Percentiles rank a stretch among this genome's conserved stretches.
Evolutionary conservation across 306 rosid genomes (phyloP).

Genomic region (Dalbergia oliveri): DNA sequence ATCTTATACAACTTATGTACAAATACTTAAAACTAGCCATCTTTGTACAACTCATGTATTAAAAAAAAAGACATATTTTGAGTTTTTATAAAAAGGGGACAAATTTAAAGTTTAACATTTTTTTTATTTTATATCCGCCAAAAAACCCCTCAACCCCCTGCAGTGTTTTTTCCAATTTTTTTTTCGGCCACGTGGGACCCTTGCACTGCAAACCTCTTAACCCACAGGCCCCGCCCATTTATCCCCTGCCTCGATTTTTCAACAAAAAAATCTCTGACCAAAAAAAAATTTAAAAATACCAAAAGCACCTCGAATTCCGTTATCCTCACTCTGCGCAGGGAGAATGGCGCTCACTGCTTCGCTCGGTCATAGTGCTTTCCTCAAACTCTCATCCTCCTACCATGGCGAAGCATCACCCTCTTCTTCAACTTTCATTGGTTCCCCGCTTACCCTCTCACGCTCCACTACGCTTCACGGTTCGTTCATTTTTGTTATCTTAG

Average conservation of each 20-base stretch:
- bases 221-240: not conserved
- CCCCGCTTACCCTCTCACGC: conserved; percentile 50
- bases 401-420: conserved; percentile 49
- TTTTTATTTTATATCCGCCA: too few species aligned
- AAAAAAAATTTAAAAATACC: not conserved
- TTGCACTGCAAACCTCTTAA: too few species aligned
- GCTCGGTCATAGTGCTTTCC: conserved; percentile 41
- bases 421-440: conserved; percentile 45
- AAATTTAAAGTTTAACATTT: too few species aligned
- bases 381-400: conserved; percentile 49
- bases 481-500: not conserved
- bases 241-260: not conserved
- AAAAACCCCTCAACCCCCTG: too few species aligned
- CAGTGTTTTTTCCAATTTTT: too few species aligned
- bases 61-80: too few species aligned
- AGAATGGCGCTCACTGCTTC: conserved; percentile 65
- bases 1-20: too few species aligned
- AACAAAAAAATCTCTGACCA: not conserved
- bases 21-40: too few species aligned
- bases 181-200: too few species aligned
- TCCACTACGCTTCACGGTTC: conserved; percentile 48
- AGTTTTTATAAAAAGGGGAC: too few species aligned
- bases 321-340: conserved; percentile 31
- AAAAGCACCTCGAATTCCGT: conserved; percentile 1
- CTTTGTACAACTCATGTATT: too few species aligned